These are phyloP conservation scores for Tylopilus felleus DNA, from an alignment of 768 basidiomycete species.

Conservation along the genomic window DNA sequence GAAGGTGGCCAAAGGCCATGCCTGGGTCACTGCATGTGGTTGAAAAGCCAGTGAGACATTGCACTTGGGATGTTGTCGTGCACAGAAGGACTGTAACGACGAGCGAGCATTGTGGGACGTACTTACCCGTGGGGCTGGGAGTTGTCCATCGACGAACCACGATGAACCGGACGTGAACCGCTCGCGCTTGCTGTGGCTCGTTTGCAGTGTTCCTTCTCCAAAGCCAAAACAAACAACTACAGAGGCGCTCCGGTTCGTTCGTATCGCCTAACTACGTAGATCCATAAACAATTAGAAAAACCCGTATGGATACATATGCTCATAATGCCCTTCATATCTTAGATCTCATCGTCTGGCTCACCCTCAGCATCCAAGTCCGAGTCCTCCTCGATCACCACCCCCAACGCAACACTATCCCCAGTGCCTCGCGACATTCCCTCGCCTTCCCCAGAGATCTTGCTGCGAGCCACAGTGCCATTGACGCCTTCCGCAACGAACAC, in stretches of 20 bases:
- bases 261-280: too few species aligned
- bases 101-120: slow-evolving; percentile 10
- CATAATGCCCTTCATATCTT: slow-evolving; percentile 33
- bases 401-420: not conserved
- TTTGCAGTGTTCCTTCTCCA: slow-evolving; percentile 22
- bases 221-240: slow-evolving; percentile 23
- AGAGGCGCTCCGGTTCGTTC: slow-evolving; percentile 24
- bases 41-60: slow-evolving; percentile 15
- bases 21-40: slow-evolving; percentile 46
- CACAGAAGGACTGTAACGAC: not conserved
- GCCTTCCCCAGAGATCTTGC: slow-evolving; percentile 22
- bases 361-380: slow-evolving; percentile 41
- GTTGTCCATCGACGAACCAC: slow-evolving; percentile 36
- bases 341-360: slow-evolving; percentile 45
- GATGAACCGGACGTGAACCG: slow-evolving; percentile 36
- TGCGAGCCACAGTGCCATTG: slow-evolving; percentile 27
- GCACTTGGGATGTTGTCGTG: not conserved
- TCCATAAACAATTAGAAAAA: slow-evolving; percentile 23
- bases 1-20: slow-evolving; percentile 62
- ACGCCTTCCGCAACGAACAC: slow-evolving; percentile 38
- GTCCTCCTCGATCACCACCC: slow-evolving; percentile 24
- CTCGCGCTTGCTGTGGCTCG: slow-evolving; percentile 33
- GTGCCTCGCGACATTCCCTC: slow-evolving; percentile 7
- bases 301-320: slow-evolving; percentile 19
- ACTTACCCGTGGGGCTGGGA: slow-evolving; percentile 35